Evolutionary conservation across 2,329 filamentous ascomycete genomes (phyloP).

Genomic region (Pezicula rhizophila): DNA sequence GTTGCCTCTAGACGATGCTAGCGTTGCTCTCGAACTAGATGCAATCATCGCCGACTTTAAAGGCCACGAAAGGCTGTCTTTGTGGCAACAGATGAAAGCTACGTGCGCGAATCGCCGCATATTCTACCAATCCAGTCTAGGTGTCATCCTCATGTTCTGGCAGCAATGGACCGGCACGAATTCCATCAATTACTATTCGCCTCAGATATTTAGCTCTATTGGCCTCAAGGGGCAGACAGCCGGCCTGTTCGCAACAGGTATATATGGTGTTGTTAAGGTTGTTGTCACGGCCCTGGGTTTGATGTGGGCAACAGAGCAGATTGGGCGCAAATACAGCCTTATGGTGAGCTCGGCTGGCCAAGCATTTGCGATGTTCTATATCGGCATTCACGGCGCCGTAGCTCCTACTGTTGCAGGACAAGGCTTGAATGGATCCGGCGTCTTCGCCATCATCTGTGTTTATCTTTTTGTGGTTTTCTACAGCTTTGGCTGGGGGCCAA

Average conservation of each 20-base stretch:
- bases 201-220: conserved; percentile 47
- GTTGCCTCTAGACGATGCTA: no score
- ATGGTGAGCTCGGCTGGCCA: background rate
- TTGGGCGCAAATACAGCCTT: conserved; percentile 45
- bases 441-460: conserved; percentile 2
- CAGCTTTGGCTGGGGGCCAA: conserved; percentile 37
- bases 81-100: no score
- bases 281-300: conserved; percentile 34
- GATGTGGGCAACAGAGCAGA: conserved; percentile 50
- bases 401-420: conserved; percentile 25
- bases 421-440: no score
- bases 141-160: conserved; percentile 15
- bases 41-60: no score
- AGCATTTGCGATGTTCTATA: no score
- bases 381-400: conserved; percentile 27
- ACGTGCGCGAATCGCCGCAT: no score
- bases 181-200: conserved; percentile 52
- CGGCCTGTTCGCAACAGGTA: conserved; percentile 47
- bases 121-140: background rate
- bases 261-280: conserved; percentile 51
- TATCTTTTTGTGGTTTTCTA: conserved; percentile 31
- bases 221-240: conserved; percentile 47
- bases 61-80: no score
- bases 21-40: no score
- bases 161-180: conserved; percentile 66